Base-by-base conservation (phyloP, 2,329 filamentous ascomycete genomes). In the Periconia sp. region DNA sequence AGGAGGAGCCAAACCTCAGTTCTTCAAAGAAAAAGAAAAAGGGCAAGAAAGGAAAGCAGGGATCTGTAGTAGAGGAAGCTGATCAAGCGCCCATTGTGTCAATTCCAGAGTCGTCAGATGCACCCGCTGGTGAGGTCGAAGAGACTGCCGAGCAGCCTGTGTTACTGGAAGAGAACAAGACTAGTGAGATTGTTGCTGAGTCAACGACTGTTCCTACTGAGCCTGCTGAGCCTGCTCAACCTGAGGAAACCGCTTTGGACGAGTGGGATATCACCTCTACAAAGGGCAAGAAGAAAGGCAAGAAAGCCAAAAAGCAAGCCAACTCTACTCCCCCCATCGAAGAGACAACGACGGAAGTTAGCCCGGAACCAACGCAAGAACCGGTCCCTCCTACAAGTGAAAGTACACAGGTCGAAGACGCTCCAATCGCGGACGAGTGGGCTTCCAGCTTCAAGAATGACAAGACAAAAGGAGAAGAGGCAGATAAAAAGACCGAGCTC, bases 11-110 rank as follows among this genome's bases (percentile, higher is more conserved):
- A 15, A 55, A 50, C 7, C 19, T 14, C n/a, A 18, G 55, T 14
- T 49, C 54, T 30, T 58, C 60, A 5, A 61, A 65, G 49, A 65
- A 65, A 53, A 62, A 63, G 52, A 67, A 66, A 49, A 64, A 66
- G 44, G 52, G 50, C 20, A 66, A 65, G 55, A 68, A 67, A 46
- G 57, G 40, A 20, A 68, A 69, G 41, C 52, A 52, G 8, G 54
- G 47, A 14, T 61, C 60, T 11, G 45, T 42, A 2, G 42, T 58
- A 19, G 63, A 63, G 10, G 61, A 65, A 9, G 41, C 52, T 9
- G 47, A 35, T 37, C 44, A 20, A 47, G 57, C 53, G 35, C 46
- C 40, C 5, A 51, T 30, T 11, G 35, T 48, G 17, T n/a, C 46
- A 18, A 41, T 49, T 15, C 18, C 53, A 14, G 51, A 56, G 13